Conservation (phyloP, 1,284 basidiomycete species). For the Rhodotorula mucilaginosa region DNA sequence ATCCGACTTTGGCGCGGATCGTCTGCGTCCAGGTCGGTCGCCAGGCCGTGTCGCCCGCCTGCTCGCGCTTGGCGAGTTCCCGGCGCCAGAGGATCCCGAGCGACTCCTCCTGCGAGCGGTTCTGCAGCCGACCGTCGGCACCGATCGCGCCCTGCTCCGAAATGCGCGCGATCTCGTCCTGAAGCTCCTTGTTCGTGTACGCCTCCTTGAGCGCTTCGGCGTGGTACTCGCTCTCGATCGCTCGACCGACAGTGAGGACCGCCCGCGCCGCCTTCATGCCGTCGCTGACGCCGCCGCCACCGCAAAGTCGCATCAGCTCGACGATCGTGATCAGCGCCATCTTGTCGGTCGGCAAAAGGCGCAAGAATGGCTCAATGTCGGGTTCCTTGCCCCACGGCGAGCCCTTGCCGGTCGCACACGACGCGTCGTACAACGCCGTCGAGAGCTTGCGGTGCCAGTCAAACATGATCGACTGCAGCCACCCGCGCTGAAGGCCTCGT, state of each 20-base stretch:
- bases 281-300: conserved; percentile 61
- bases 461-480: conserved; percentile 81
- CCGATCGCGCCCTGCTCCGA: conserved; percentile 10
- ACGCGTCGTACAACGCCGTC: conserved; percentile 51
- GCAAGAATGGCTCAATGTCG: conserved; percentile 63
- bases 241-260: conserved; percentile 75
- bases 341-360: conserved; percentile 70
- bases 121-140: conserved; percentile 4
- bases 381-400: conserved; percentile 27
- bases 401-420: conserved; percentile 14
- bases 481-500: conserved; percentile 55
- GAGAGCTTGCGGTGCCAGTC: conserved; percentile 73
- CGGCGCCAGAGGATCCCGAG: conserved; percentile 55
- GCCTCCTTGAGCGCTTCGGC: conserved; percentile 70
- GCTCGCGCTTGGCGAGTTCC: conserved; percentile 39
- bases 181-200: conserved; percentile 36
- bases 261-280: conserved; percentile 72
- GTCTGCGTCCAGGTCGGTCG: conserved; percentile 77
- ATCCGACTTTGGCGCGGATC: conserved; percentile 74
- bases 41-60: conserved; percentile 53
- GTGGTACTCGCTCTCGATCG: conserved; percentile 84
- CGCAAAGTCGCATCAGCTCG: conserved; percentile 81
- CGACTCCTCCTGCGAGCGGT: conserved; percentile 54
- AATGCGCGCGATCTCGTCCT: conserved; percentile 37
- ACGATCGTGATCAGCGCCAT: conserved; percentile 86